These are phyloP conservation scores for Zymoseptoria tritici DNA, from an alignment of 2,329 filamentous ascomycete genomes.

Conservation along the genomic window DNA sequence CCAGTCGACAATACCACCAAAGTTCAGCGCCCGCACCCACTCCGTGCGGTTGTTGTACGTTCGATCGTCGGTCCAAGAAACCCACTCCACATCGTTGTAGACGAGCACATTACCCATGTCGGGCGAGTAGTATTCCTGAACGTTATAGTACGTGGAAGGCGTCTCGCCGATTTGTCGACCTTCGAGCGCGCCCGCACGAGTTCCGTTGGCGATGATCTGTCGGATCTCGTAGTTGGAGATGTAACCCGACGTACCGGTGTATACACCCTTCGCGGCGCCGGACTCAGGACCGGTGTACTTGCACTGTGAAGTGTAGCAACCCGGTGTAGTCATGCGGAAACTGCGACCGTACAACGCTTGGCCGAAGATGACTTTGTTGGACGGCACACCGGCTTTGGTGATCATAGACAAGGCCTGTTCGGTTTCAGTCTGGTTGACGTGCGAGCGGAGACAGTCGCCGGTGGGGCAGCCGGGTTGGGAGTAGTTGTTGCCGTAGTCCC, in stretches of 20 bases:
- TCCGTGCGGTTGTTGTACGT: constrained; percentile 5
- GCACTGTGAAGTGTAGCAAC: constrained; percentile 24
- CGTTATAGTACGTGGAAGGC: not conserved
- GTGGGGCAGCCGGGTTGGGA: constrained; percentile 24
- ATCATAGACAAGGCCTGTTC: constrained; percentile 31
- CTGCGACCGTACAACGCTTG: constrained; percentile 86
- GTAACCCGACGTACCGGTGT: constrained; percentile 30
- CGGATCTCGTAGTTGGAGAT: constrained; percentile 31
- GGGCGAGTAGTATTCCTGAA: constrained; percentile 4
- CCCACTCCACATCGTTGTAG: constrained; percentile 4
- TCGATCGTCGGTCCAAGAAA: constrained; percentile 2
- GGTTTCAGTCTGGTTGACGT: constrained; percentile 36
- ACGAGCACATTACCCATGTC: constrained; percentile 6
- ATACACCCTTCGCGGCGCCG: constrained; percentile 24
- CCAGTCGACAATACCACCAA: constrained; percentile 6
- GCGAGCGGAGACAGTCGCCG: constrained; percentile 27
- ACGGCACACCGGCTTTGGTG: constrained; percentile 46
- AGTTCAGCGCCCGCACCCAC: constrained; percentile 1
- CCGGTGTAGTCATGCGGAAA: constrained; percentile 47
- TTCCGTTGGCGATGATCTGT: constrained; percentile 22
- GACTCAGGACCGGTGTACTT: constrained; percentile 23
- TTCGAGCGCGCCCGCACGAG: not conserved
- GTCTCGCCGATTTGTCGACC: not conserved
- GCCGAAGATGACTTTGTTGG: constrained; percentile 69
- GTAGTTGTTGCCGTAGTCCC: constrained; percentile 32